Base-by-base conservation (phyloP, 495 filamentous ascomycete species). In the Neurospora hispaniola region DNA sequence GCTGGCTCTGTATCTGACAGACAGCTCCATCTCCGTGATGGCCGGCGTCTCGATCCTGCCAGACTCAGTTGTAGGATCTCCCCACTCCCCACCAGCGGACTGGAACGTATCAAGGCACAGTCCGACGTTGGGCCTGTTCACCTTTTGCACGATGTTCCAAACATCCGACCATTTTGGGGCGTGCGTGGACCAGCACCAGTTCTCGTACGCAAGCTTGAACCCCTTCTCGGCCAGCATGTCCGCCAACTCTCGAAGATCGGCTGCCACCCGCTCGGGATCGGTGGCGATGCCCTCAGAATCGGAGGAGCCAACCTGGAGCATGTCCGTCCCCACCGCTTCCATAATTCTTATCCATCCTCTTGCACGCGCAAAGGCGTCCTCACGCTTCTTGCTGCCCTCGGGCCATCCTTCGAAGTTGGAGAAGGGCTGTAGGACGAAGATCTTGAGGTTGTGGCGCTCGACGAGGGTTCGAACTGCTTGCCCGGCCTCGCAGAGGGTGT, bases 81-180 rank as follows among this genome's bases (percentile, higher is more conserved):
- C 91, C 87, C 86, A 94, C 80, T 96, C 92, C 42, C 88, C 86
- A 1, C 92, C 92, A 0, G 87, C 90, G 5, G 88, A 91, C 78
- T 95, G 92, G 82, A 95, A 94, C 0, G 92, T 95, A 79, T 96
- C 92, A 16, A 96, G 86, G 77, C 92, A 94, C 3, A 94, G 80
- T 0, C 93, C 92, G 40, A 93, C 81, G 75, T 95, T 95, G 0
- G 83, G 83, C 4, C 89, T 78, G 75, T 91, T 81, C 4, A 89
- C 89, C 12, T 80, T 84, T 66, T 85, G 74, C 6, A 92, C 88
- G 35, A 94, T 90, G 2, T 88, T 82, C 88, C 89, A 93, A 14
- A 90, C 89, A 38, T 88, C 84, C 71, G 83, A 85, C 92, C 92
- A 95, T 8, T 79, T 84, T 6, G 89, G 89, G 0, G 91, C 91